phyloP scores from a whole-genome alignment of 2,329 filamentous ascomycete genomes.

The Chaetomium olivaceum region DNA sequence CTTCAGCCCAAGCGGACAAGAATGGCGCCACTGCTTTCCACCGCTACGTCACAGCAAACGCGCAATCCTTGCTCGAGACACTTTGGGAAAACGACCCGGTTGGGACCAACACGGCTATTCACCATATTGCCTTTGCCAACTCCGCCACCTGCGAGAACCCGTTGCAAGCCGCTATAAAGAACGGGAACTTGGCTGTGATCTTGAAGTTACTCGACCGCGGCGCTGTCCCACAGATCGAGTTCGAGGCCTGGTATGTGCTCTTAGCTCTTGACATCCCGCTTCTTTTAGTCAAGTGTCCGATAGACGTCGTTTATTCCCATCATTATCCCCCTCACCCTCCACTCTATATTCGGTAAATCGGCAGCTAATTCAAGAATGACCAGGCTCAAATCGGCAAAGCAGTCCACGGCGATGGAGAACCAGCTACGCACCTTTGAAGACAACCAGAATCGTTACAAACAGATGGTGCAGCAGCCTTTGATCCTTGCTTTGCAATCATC shows the following conservation, averaged over 20 bases:
- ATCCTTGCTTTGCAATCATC: slow-evolving; percentile 59
- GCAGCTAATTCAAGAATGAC: slow-evolving; percentile 1
- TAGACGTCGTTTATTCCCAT: no score
- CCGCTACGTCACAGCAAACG: slow-evolving; percentile 57
- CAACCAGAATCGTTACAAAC: slow-evolving; percentile 52
- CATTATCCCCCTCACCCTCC: no score
- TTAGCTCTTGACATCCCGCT: not conserved
- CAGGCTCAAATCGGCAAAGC: slow-evolving; percentile 56
- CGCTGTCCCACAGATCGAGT: slow-evolving; percentile 59
- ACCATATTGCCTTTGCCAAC: slow-evolving; percentile 57
- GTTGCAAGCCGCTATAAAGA: slow-evolving; percentile 59
- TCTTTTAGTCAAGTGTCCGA: no score
- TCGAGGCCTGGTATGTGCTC: slow-evolving; percentile 53
- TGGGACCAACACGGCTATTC: slow-evolving; percentile 63
- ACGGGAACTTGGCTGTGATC: slow-evolving; percentile 54
- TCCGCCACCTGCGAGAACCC: slow-evolving; percentile 38
- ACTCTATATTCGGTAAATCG: not conserved
- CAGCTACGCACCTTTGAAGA: slow-evolving; percentile 45
- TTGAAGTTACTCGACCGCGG: slow-evolving; percentile 64
- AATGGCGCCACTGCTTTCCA: slow-evolving; percentile 66
- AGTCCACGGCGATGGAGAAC: slow-evolving; percentile 43
- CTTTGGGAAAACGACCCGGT: slow-evolving; percentile 59
- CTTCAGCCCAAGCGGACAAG: slow-evolving; percentile 70
- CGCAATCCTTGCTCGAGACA: slow-evolving; percentile 49
- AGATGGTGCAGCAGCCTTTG: slow-evolving; percentile 62